A percentile compares a stretch with the other conserved stretches of the same genome.
phyloP scores from a whole-genome alignment of 1,284 basidiomycete genomes.

The Hemileia vastatrix region DNA sequence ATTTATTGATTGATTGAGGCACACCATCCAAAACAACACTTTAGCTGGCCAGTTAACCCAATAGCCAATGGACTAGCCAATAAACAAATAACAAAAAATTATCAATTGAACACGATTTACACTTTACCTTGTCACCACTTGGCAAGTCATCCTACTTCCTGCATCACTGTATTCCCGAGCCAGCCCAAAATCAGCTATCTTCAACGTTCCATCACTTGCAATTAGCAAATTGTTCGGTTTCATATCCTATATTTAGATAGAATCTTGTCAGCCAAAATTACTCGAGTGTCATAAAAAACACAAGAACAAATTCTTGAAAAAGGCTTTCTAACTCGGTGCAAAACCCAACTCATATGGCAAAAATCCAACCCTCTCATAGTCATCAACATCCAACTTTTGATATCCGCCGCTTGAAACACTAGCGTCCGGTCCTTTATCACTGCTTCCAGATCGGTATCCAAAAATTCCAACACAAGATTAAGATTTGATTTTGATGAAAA shows the following conservation, averaged over 20 bases:
- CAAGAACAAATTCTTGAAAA: not conserved
- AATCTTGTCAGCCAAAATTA: not conserved
- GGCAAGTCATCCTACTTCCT: constrained; percentile 89
- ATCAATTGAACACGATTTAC: too few species aligned
- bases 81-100: not conserved
- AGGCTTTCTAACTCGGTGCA: constrained; percentile 66
- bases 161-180: constrained; percentile 91
- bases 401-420: constrained; percentile 86
- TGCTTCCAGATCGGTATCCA: constrained; percentile 94
- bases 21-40: not conserved
- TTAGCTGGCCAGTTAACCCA: not conserved
- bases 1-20: too few species aligned
- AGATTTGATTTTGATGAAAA: constrained; percentile 94
- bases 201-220: constrained; percentile 77
- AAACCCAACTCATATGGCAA: constrained; percentile 84
- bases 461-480: constrained; percentile 93
- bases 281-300: not conserved
- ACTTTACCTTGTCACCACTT: constrained; percentile 94
- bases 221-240: constrained; percentile 99
- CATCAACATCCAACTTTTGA: constrained; percentile 99
- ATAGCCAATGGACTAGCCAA: not conserved
- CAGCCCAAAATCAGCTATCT: constrained; percentile 98
- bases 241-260: constrained; percentile 59
- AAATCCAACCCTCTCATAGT: constrained; percentile 91
- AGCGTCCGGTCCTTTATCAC: constrained; percentile 87